These are phyloP conservation scores for Fusarium albosuccineum DNA, from an alignment of 2,329 filamentous ascomycete genomes.

Conservation along the genomic window DNA sequence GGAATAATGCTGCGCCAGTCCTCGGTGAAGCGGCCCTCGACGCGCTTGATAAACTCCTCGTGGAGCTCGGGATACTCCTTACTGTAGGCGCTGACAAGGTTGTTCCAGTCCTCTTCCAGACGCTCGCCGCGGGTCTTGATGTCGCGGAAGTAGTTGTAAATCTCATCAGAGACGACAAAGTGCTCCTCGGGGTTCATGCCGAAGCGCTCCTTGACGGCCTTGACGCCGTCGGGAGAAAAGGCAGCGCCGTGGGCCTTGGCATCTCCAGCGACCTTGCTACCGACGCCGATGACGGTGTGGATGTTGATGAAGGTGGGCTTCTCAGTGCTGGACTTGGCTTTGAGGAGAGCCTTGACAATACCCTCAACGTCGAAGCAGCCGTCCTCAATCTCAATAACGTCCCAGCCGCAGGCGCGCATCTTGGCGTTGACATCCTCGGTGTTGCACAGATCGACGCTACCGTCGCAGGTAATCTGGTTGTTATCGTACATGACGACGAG, in stretches of 20 bases:
- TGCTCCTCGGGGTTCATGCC: slow-evolving; percentile 53
- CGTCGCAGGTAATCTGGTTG: slow-evolving; percentile 71
- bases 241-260: slow-evolving; percentile 70
- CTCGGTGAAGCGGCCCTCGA: slow-evolving; percentile 61
- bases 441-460: slow-evolving; percentile 65
- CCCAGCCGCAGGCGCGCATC: slow-evolving; percentile 68
- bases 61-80: slow-evolving; percentile 63
- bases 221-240: slow-evolving; percentile 66
- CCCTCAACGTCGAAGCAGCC: slow-evolving; percentile 63
- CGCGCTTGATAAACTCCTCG: slow-evolving; percentile 60
- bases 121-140: slow-evolving; percentile 57
- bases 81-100: slow-evolving; percentile 57
- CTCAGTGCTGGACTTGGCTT: slow-evolving; percentile 57
- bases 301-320: slow-evolving; percentile 72
- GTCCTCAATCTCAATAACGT: slow-evolving; percentile 66
- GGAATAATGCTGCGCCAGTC: slow-evolving; percentile 65
- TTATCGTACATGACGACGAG: slow-evolving; percentile 71
- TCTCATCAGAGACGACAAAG: slow-evolving; percentile 57
- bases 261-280: slow-evolving; percentile 61
- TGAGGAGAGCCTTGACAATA: slow-evolving; percentile 59
- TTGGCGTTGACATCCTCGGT: slow-evolving; percentile 70
- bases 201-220: slow-evolving; percentile 51
- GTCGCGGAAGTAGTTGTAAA: slow-evolving; percentile 65
- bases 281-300: slow-evolving; percentile 67
- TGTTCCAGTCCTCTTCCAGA: slow-evolving; percentile 62